Percentiles rank a stretch among this genome's conserved stretches.
Conservation (phyloP, 768 basidiomycete genomes). For the Pisolithus sp. region DNA sequence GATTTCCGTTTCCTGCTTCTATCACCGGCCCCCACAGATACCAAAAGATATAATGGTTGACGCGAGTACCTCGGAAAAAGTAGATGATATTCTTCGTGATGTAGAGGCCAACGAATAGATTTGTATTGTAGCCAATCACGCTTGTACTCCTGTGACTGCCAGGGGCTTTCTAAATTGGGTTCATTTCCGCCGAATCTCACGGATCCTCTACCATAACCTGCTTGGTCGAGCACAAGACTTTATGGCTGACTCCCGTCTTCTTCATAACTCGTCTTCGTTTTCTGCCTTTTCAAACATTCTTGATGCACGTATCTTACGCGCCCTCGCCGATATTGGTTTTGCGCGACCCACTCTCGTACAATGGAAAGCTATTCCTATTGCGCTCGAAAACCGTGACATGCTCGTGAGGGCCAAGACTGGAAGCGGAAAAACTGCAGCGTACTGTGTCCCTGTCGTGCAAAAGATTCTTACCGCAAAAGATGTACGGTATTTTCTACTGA, state of each 20-base stretch:
- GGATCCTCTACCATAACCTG: too few relatives aligned
- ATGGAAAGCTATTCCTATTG: conserved; percentile 84
- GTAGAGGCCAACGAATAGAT: too few relatives aligned
- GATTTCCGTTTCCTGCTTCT: conserved; percentile 31
- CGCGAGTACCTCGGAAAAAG: too few relatives aligned
- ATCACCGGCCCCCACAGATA: conserved; percentile 4
- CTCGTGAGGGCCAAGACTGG: conserved; percentile 93
- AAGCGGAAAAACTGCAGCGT: conserved; percentile 95
- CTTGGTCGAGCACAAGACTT: neutral
- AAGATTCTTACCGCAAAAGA: conserved; percentile 77
- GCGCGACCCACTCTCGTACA: conserved; percentile 90
- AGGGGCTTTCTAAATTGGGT: too few relatives aligned
- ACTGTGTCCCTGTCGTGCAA: conserved; percentile 86
- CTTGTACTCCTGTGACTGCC: too few relatives aligned
- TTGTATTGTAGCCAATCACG: too few relatives aligned
- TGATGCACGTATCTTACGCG: conserved; percentile 78
- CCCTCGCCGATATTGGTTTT: conserved; percentile 87
- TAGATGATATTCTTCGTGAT: too few relatives aligned
- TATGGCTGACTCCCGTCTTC: neutral
- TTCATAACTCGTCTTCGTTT: conserved; percentile 46
- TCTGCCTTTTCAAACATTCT: conserved; percentile 68
- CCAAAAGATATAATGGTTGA: neutral
- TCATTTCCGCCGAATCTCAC: too few relatives aligned
- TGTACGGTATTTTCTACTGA: conserved; percentile 40
- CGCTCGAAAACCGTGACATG: conserved; percentile 84